phyloP scores from a whole-genome alignment of 208 protist genomes.

The Leishmania tarentolae region DNA sequence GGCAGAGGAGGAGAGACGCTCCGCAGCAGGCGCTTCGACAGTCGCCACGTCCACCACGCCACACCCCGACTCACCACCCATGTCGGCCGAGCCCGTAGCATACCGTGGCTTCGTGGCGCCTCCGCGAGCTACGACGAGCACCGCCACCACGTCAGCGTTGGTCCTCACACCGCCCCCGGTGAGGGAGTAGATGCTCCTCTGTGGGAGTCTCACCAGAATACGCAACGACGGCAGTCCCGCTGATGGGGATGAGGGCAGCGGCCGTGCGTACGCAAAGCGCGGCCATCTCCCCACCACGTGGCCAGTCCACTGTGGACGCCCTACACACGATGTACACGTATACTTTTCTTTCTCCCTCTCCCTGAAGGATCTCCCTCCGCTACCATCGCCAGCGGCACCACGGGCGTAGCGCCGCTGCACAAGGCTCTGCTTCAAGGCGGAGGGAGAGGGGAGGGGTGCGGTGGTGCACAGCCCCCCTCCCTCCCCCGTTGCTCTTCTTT shows the following conservation, averaged over 20 bases:
- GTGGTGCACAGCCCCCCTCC: neutral
- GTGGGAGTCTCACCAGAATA: neutral
- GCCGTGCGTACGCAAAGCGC: neutral
- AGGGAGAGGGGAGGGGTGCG: neutral
- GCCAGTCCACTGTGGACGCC: neutral
- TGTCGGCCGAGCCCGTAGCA: neutral
- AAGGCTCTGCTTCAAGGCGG: neutral
- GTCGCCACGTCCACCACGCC: neutral
- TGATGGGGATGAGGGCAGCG: neutral
- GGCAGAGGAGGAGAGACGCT: slow-evolving; percentile 13
- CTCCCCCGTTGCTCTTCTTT: neutral
- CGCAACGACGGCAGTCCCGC: neutral
- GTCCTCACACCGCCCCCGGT: neutral
- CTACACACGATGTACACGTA: neutral
- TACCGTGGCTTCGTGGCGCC: slow-evolving; percentile 33
- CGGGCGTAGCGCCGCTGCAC: neutral
- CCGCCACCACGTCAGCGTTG: neutral
- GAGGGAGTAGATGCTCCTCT: neutral
- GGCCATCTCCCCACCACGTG: neutral
- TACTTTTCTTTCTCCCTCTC: neutral
- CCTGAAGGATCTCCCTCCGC: neutral
- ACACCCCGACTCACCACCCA: neutral
- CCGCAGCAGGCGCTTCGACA: neutral
- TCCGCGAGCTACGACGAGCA: neutral
- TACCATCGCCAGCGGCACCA: too few relatives aligned